These are phyloP conservation scores for Litsea cubeba DNA, from an alignment of 164 flowering plant genomes.

Conservation along the genomic window DNA sequence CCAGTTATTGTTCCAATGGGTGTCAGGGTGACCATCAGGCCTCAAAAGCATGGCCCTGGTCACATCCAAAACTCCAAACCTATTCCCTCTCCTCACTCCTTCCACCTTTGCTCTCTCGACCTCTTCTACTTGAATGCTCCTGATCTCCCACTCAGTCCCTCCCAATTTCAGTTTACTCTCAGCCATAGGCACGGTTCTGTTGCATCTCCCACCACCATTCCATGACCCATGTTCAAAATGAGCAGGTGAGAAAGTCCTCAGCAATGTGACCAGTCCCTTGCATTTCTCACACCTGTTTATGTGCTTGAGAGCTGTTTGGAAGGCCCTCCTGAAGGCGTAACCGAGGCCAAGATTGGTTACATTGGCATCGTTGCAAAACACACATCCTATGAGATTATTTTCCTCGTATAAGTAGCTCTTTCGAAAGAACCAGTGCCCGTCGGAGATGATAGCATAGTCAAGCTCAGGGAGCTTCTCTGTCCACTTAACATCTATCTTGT, in stretches of 20 bases:
- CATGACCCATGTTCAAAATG: slow-evolving; percentile 83
- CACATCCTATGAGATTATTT: slow-evolving; percentile 24
- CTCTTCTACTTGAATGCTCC: slow-evolving; percentile 54
- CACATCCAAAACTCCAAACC: slow-evolving; percentile 54
- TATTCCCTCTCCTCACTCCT: slow-evolving; percentile 27
- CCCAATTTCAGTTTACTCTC: slow-evolving; percentile 25
- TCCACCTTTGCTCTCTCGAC: slow-evolving; percentile 32
- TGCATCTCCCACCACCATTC: slow-evolving; percentile 73
- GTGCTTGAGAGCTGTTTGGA: slow-evolving; percentile 31
- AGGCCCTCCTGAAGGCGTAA: slow-evolving; percentile 21
- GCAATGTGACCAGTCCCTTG: slow-evolving; percentile 31
- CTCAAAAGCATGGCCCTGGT: slow-evolving; percentile 83
- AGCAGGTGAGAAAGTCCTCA: slow-evolving; percentile 81
- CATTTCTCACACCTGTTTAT: slow-evolving; percentile 46
- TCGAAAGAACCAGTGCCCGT: slow-evolving; percentile 43
- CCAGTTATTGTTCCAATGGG: slow-evolving; percentile 60
- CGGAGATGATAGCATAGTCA: slow-evolving; percentile 35
- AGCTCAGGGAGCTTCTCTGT: slow-evolving; percentile 11
- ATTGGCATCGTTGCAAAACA: slow-evolving; percentile 28
- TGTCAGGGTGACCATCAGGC: slow-evolving; percentile 86
- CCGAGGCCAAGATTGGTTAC: slow-evolving; percentile 12
- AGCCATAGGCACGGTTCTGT: slow-evolving; percentile 44
- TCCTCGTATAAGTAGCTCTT: slow-evolving; percentile 17
- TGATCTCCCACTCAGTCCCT: slow-evolving; percentile 39
- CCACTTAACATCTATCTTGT: slow-evolving; percentile 29